These are phyloP conservation scores for Chaetothyriales sp. DNA, from an alignment of 2,329 filamentous ascomycete genomes.

Conservation along the genomic window DNA sequence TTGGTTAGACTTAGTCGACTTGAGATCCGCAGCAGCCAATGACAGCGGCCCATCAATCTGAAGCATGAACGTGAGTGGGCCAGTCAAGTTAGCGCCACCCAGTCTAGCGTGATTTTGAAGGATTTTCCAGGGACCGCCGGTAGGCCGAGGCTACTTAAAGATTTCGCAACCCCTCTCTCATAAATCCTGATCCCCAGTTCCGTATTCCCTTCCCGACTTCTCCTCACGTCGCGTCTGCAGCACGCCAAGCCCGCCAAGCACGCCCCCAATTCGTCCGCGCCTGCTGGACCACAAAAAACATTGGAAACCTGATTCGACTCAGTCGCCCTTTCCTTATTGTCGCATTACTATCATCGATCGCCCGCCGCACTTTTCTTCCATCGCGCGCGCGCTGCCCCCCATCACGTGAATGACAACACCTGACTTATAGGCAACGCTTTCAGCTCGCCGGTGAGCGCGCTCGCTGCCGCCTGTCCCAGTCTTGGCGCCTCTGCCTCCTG, in stretches of 20 bases:
- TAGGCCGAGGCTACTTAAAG: conserved; percentile 9
- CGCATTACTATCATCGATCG: background rate
- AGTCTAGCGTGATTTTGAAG: background rate
- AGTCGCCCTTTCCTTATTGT: background rate
- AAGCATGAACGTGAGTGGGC: background rate
- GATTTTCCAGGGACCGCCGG: background rate
- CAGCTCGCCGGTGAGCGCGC: background rate
- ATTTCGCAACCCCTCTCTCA: conserved; percentile 3
- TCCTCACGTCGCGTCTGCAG: conserved; percentile 1
- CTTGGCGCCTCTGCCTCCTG: background rate
- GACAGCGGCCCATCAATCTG: background rate
- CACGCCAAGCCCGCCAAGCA: conserved; percentile 9
- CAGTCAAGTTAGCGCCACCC: background rate
- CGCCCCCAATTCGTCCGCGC: conserved; percentile 4
- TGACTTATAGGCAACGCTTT: background rate
- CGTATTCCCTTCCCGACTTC: background rate
- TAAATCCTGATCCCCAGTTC: conserved; percentile 2
- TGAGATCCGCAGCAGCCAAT: background rate
- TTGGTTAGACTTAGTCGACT: background rate
- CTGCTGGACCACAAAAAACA: conserved; percentile 2
- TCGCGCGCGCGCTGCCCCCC: background rate
- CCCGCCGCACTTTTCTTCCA: background rate
- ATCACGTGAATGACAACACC: background rate
- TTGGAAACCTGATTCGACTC: background rate
- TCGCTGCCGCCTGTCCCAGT: background rate